These are phyloP conservation scores for Raphanus hybrid DNA, from an alignment of 441 rosid genomes.

Conservation along the genomic window DNA sequence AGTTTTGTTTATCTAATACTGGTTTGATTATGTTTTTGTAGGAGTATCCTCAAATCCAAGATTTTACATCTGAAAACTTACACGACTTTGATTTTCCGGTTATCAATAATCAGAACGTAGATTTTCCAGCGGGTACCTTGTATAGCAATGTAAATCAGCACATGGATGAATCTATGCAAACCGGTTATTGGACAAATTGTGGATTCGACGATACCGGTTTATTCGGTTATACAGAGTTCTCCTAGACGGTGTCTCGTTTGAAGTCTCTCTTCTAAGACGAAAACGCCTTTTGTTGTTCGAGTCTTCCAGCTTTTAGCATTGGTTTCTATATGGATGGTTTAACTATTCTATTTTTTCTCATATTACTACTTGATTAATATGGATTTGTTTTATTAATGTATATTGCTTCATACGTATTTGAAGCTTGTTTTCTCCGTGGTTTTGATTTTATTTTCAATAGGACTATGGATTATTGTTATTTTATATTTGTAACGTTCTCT, in stretches of 20 bases:
- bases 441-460: neutral
- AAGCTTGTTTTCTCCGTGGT: neutral
- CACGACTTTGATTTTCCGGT: conserved; percentile 47
- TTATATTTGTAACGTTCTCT: neutral
- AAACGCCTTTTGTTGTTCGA: conserved; percentile 28
- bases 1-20: neutral
- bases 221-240: conserved; percentile 15
- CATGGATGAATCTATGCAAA: conserved; percentile 41
- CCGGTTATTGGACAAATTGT: conserved; percentile 24
- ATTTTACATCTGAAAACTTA: conserved; percentile 38
- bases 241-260: conserved; percentile 2
- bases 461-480: no score
- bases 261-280: conserved; percentile 10
- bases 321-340: neutral
- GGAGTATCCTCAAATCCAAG: conserved; percentile 59
- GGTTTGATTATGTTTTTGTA: conserved; percentile 21
- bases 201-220: conserved; percentile 40
- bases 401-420: neutral
- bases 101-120: conserved; percentile 11
- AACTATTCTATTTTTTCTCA: no score
- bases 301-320: neutral
- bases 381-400: neutral
- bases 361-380: no score
- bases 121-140: neutral
- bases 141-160: conserved; percentile 51